Evolutionary conservation across 805 yeast species (phyloP).

Genomic region (Teunomyces stri): DNA sequence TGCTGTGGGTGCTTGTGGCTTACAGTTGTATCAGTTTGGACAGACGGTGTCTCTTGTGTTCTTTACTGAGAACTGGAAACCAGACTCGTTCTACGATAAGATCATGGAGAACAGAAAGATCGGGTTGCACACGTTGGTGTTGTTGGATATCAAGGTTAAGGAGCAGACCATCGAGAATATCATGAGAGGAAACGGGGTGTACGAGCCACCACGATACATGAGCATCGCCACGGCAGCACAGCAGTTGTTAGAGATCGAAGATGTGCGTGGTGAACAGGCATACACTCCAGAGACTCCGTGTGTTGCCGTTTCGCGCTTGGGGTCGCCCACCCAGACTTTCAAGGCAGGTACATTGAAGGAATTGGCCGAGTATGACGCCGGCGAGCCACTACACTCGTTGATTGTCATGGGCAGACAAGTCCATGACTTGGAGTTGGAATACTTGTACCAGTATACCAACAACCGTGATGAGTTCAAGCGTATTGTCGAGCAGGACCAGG

Average conservation of each 20-base stretch:
- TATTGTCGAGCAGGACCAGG: constrained; percentile 51
- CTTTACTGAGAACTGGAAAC: constrained; percentile 94
- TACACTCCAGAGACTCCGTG: constrained; percentile 89
- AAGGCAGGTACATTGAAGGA: constrained; percentile 82
- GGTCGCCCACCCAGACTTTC: constrained; percentile 79
- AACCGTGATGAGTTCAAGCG: constrained; percentile 50
- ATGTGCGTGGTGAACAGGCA: constrained; percentile 67
- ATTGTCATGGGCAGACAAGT: constrained; percentile 90
- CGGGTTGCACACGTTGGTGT: constrained; percentile 86
- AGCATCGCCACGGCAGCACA: constrained; percentile 83
- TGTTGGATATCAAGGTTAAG: constrained; percentile 91
- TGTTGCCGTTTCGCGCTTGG: constrained; percentile 88
- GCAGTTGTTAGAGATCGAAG: constrained; percentile 87
- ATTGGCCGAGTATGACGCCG: constrained; percentile 79
- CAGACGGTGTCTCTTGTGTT: constrained; percentile 96
- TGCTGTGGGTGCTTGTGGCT: constrained; percentile 97
- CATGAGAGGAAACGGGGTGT: constrained; percentile 87
- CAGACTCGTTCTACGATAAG: constrained; percentile 91
- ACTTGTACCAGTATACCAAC: constrained; percentile 71
- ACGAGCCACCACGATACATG: constrained; percentile 98
- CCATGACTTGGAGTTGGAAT: constrained; percentile 90
- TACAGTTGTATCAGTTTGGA: constrained; percentile 92
- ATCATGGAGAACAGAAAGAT: constrained; percentile 83
- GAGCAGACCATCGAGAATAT: constrained; percentile 93
- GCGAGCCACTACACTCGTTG: constrained; percentile 91